A percentile compares a stretch with the other conserved stretches of the same genome.
Evolutionary conservation across 768 basidiomycete genomes (phyloP).

Genomic region (Boletus rubropictus): DNA sequence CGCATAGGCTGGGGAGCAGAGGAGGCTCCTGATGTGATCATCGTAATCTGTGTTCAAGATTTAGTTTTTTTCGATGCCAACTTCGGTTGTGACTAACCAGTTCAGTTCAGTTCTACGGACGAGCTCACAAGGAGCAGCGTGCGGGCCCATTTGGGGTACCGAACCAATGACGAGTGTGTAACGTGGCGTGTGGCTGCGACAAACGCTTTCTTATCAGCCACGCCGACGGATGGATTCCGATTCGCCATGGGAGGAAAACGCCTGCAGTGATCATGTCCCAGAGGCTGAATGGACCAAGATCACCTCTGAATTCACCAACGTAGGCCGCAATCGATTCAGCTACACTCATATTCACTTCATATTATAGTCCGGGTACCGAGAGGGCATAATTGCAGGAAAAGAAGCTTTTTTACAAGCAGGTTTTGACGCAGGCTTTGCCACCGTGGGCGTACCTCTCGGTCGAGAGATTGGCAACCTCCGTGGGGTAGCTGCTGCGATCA

Average conservation of each 20-base stretch:
- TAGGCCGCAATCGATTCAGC: conserved; percentile 26
- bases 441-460: conserved; percentile 67
- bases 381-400: conserved; percentile 92
- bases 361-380: conserved; percentile 84
- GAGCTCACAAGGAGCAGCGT: not conserved
- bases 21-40: not conserved
- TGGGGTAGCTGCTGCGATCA: conserved; percentile 60
- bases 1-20: conserved; percentile 8
- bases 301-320: conserved; percentile 66
- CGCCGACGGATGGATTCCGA: conserved; percentile 29
- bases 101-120: not conserved
- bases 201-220: not conserved
- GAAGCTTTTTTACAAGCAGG: conserved; percentile 82
- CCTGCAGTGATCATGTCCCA: conserved; percentile 28
- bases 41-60: not conserved
- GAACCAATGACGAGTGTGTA: not conserved
- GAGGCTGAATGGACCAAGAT: conserved; percentile 66
- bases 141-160: not conserved
- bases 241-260: conserved; percentile 56
- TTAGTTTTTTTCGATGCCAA: not conserved
- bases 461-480: conserved; percentile 73
- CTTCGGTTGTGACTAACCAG: not conserved
- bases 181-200: not conserved
- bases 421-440: conserved; percentile 81
- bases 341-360: not conserved